Evolutionary conservation across 805 yeast species (phyloP), one percentile per base, ranked within the genome.

Genomic region (Ogataea degrootiae): DNA sequence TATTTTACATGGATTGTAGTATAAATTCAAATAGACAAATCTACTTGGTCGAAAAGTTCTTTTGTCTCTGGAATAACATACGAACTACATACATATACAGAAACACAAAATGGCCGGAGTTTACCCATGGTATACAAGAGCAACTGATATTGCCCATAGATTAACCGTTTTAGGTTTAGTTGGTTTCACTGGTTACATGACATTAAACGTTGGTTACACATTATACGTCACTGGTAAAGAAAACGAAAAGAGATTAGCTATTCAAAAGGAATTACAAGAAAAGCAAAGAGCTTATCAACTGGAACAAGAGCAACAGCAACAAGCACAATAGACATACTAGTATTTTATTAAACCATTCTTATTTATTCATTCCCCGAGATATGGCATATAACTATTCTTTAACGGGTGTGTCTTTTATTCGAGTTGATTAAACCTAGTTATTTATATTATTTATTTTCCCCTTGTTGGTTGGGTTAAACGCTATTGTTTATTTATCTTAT

Each of bases 121-220:
- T 58, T 77, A 78, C 61, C 87, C 91, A 41, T 85, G 92, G 92
- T 85, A 85, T 63, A 80, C 85, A 2, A 82, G 79, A 64, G 80
- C 77, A 3, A 79, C 87, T 2, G 92, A 85, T 64, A 76, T 85
- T 38, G 76, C 75, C 26, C 92, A 85, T 66, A 83, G 92, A 68
- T 64, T 84, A 49, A 82, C 88, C 0, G 90, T 85, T 40, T 62
- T 85, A 21, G 75, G 85, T 3, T 70, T 85, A 31, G 76, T 82
- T 19, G 91, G 91, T 11, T 61, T 66, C 51, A 63, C 72, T 2
- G 47, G 62, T 44, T 79, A 76, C 62, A 73, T 80, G 74, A 57
- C 72, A 11, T 76, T 74, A 31, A 82, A 81, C 48, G 70, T 80
- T 41, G 71, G 71, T 21, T 76, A 73, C 63, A 77, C 78, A 14